Percentiles rank a stretch among this genome's conserved stretches.
Evolutionary conservation across 257 asterid genomes (phyloP).

Genomic region (Lithospermum erythrorhizon): DNA sequence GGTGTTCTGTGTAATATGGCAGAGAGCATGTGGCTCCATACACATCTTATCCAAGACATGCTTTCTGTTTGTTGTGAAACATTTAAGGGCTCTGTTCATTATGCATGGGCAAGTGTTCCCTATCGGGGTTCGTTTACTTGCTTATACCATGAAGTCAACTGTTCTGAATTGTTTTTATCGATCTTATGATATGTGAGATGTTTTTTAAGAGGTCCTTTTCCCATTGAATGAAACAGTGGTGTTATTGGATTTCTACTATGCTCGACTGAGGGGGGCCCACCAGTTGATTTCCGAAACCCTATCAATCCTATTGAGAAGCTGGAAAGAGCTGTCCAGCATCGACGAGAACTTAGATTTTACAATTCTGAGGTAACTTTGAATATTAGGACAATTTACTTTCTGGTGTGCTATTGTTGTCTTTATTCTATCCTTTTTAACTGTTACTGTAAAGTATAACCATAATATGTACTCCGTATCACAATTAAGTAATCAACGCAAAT

Average conservation of each 20-base stretch:
- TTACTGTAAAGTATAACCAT: too few species aligned
- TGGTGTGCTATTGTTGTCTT: not conserved
- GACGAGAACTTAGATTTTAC: constrained; percentile 63
- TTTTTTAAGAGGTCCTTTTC: constrained; percentile 7
- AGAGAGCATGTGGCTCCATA: constrained; percentile 98
- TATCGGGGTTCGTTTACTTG: too few species aligned
- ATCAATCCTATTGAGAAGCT: constrained; percentile 84
- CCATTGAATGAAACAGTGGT: constrained; percentile 47
- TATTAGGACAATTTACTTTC: not conserved
- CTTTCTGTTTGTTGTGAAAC: constrained; percentile 56
- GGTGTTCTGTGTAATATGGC: constrained; percentile 98
- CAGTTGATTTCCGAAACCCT: constrained; percentile 77
- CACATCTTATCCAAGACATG: constrained; percentile 92
- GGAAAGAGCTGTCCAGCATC: constrained; percentile 53
- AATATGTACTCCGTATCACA: too few species aligned
- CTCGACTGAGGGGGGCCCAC: constrained; percentile 66
- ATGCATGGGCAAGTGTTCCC: constrained; percentile 96
- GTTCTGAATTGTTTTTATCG: not conserved
- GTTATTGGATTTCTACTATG: constrained; percentile 74
- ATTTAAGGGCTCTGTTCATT: constrained; percentile 80
- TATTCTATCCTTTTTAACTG: too few species aligned
- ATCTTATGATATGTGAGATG: not conserved
- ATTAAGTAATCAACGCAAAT: too few species aligned
- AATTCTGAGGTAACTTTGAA: constrained; percentile 65
- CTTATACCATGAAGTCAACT: not conserved